Conservation (phyloP, 176 grass and related monocot genomes). For the Oryza glaberrima region DNA sequence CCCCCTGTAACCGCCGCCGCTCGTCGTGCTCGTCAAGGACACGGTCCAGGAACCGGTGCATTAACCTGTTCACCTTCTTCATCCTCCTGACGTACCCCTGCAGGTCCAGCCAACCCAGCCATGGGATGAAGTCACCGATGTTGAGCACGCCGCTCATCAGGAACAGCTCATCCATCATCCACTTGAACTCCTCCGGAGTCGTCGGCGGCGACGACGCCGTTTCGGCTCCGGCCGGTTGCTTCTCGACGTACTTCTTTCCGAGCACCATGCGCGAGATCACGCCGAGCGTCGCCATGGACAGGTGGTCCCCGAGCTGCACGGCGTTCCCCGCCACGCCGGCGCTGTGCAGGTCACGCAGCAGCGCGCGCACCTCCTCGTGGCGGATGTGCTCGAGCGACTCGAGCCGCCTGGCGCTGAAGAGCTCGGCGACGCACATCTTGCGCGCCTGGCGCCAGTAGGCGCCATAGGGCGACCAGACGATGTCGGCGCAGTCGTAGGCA, state of each 20-base stretch:
- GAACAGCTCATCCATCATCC: constrained; percentile 64
- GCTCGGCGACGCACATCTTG: constrained; percentile 55
- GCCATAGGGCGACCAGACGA: constrained; percentile 49
- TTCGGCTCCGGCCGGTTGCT: neutral
- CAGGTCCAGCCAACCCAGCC: constrained; percentile 63
- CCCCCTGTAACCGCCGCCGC: constrained; percentile 37
- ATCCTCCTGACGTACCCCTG: constrained; percentile 71
- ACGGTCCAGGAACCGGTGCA: constrained; percentile 66
- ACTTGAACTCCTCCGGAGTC: constrained; percentile 62
- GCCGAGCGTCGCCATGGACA: constrained; percentile 45
- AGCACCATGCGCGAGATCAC: constrained; percentile 71
- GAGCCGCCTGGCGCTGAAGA: constrained; percentile 49
- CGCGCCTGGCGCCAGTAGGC: constrained; percentile 47
- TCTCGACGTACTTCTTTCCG: constrained; percentile 59
- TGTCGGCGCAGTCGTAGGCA: constrained; percentile 52
- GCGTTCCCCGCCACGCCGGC: neutral
- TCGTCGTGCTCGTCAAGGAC: constrained; percentile 67
- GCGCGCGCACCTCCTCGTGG: constrained; percentile 39
- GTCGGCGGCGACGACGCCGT: neutral
- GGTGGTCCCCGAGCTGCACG: constrained; percentile 50
- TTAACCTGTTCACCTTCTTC: constrained; percentile 57
- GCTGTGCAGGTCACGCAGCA: constrained; percentile 40
- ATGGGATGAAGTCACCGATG: constrained; percentile 70
- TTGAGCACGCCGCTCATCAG: constrained; percentile 59
- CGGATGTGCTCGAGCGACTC: constrained; percentile 51